These are phyloP conservation scores for Penicillium crystallinum DNA, from an alignment of 495 filamentous ascomycete genomes.

Conservation along the genomic window DNA sequence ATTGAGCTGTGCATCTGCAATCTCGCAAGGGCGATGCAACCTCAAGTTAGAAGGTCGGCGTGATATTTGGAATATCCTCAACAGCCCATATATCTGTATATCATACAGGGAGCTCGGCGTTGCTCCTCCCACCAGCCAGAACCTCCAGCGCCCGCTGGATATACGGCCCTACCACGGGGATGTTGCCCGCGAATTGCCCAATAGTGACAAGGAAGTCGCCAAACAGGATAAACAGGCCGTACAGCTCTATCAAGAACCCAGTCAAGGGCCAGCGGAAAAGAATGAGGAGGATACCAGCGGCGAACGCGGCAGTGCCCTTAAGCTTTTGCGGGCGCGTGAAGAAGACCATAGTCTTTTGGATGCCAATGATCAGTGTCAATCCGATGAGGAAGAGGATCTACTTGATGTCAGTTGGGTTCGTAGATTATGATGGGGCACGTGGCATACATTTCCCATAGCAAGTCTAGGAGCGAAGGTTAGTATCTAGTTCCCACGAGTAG, in stretches of 20 bases:
- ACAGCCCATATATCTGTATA: background rate
- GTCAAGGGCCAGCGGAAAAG: conserved; percentile 81
- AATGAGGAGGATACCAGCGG: conserved; percentile 77
- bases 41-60: background rate
- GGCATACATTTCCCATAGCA: conserved; percentile 78
- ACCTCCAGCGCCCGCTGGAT: conserved; percentile 64
- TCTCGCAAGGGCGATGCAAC: background rate
- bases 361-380: conserved; percentile 90
- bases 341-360: conserved; percentile 83
- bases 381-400: conserved; percentile 97
- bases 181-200: conserved; percentile 73
- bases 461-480: conserved; percentile 45
- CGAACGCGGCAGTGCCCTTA: conserved; percentile 87
- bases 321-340: conserved; percentile 90
- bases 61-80: background rate
- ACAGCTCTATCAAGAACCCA: conserved; percentile 85
- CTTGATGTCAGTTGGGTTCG: conserved; percentile 13
- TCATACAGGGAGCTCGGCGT: conserved; percentile 69
- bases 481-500: background rate
- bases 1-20: background rate
- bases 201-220: conserved; percentile 95
- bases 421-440: background rate
- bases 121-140: conserved; percentile 58
- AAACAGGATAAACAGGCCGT: conserved; percentile 89
- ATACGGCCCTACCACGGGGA: conserved; percentile 82